Base-by-base conservation (phyloP, 2,329 filamentous ascomycete genomes). In the Fusarium continuum region DNA sequence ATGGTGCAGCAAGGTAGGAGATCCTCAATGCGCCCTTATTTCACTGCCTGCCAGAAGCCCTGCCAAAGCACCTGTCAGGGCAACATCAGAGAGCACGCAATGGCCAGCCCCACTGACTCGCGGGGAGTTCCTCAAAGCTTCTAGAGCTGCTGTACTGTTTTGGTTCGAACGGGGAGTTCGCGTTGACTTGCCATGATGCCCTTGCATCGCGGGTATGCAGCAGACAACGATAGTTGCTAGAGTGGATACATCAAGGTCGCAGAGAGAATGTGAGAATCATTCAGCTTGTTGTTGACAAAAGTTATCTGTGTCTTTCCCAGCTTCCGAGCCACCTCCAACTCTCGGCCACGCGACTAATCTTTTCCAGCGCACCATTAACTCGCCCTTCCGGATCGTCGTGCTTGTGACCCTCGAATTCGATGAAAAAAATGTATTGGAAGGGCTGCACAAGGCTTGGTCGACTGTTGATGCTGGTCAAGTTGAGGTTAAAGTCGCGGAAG, bases 351-450 rank as follows among this genome's bases (percentile, higher is more conserved):
- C 73, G 74, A 2, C 77, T 78, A 64, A 93, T 79, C 63, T 84
- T 83, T 45, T 78, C 78, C 72, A 93, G 75, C 22, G 87, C 89
- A 19, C 76, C 77, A 55, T 85, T 82, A 14, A 93, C 88, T 59
- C 81, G 80, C 4, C 82, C 84, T 47, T 83, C 80, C 3, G 81
- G 80, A 68, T 86, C 86, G 17, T 75, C 68, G 48, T 73, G 61
- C 56, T 67, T 76, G 73, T 86, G 83, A 2, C 90, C 89, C 74
- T 90, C 85, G 70, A 96, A 93, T 80, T 98, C 94, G 25, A 97
- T 88, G 73, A 98, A 93, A 79, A 98, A 97, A 31, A 97, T 85
- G 78, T 98, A 98, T 74, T 96, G 88, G 86, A 96, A 98, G 17
- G 90, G 87, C 67, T 81, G 79, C 32, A 84, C 80, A 52, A 91